These are phyloP conservation scores for Puccinia triticina DNA, from an alignment of 1,284 basidiomycete species.

Conservation along the genomic window DNA sequence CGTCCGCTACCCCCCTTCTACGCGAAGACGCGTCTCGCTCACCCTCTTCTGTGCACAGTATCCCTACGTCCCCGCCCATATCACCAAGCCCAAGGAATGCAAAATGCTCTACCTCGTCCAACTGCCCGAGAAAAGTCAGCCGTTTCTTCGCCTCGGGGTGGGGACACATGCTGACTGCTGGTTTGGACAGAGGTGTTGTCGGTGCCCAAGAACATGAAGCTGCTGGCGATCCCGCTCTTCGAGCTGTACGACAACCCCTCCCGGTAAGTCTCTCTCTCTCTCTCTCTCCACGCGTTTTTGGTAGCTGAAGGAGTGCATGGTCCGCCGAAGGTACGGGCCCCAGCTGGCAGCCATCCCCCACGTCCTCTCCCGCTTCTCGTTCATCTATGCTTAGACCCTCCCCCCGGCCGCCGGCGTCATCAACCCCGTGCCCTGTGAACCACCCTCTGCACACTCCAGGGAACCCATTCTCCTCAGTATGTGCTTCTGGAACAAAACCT, in stretches of 20 bases:
- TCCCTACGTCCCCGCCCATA: constrained; percentile 93
- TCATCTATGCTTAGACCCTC: constrained; percentile 58
- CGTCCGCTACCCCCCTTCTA: neutral
- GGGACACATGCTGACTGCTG: constrained; percentile 77
- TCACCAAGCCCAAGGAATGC: constrained; percentile 95
- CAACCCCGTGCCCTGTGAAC: too few species aligned
- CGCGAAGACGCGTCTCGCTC: too few species aligned
- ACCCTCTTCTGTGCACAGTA: constrained; percentile 68
- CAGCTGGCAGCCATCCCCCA: constrained; percentile 93
- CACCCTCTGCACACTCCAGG: too few species aligned
- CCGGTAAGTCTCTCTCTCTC: constrained; percentile 12
- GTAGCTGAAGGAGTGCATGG: constrained; percentile 52
- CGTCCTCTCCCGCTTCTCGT: constrained; percentile 76
- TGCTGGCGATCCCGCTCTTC: constrained; percentile 84
- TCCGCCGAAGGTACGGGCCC: constrained; percentile 71
- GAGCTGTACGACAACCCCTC: constrained; percentile 97
- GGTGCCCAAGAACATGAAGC: constrained; percentile 97
- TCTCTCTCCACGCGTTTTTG: constrained; percentile 4
- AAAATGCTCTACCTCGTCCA: constrained; percentile 95
- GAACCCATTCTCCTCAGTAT: too few species aligned
- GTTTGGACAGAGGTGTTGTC: constrained; percentile 81
- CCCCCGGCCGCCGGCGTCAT: too few species aligned
- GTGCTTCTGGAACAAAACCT: too few species aligned
- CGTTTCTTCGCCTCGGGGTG: constrained; percentile 33
- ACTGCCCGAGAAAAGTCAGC: constrained; percentile 87